Evolutionary conservation across 495 filamentous ascomycete genomes (phyloP).

Genomic region (Aspergillus bertholletiae): DNA sequence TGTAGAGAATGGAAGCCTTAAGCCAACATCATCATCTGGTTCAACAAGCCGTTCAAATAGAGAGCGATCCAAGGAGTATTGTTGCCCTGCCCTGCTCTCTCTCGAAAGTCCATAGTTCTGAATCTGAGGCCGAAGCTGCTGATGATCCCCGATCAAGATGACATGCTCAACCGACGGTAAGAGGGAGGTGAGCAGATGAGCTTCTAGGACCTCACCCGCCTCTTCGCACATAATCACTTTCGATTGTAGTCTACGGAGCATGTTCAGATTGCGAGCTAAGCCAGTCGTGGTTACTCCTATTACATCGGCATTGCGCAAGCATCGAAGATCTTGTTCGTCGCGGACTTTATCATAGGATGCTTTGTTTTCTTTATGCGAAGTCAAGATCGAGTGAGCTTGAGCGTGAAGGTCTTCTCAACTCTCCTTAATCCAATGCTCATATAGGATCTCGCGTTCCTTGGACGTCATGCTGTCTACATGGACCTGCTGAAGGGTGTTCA

Average conservation of each 20-base stretch:
- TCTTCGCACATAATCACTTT: slow-evolving; percentile 78
- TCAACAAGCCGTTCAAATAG: slow-evolving; percentile 67
- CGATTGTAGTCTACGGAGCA: slow-evolving; percentile 55
- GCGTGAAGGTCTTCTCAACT: slow-evolving; percentile 27
- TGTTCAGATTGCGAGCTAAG: slow-evolving; percentile 59
- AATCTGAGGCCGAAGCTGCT: slow-evolving; percentile 67
- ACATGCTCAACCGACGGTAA: slow-evolving; percentile 67
- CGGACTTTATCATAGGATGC: slow-evolving; percentile 25
- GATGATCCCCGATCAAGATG: slow-evolving; percentile 76
- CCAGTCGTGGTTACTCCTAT: slow-evolving; percentile 76
- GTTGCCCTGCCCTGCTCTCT: slow-evolving; percentile 51
- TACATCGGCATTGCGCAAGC: slow-evolving; percentile 45
- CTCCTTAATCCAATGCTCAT: slow-evolving; percentile 46
- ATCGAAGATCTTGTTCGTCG: slow-evolving; percentile 34
- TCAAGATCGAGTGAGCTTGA: slow-evolving; percentile 21
- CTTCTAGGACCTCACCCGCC: slow-evolving; percentile 73
- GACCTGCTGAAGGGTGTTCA: slow-evolving; percentile 11
- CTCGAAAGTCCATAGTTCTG: slow-evolving; percentile 59
- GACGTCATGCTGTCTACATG: slow-evolving; percentile 22
- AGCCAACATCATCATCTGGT: slow-evolving; percentile 10
- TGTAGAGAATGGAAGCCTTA: slow-evolving; percentile 50
- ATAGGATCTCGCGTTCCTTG: slow-evolving; percentile 20
- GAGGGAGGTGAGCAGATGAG: slow-evolving; percentile 64
- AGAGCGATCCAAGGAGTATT: slow-evolving; percentile 61
- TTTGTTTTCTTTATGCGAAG: slow-evolving; percentile 33